These are phyloP conservation scores for Candolleomyces efflorescens DNA, from an alignment of 768 basidiomycete genomes.

Conservation along the genomic window DNA sequence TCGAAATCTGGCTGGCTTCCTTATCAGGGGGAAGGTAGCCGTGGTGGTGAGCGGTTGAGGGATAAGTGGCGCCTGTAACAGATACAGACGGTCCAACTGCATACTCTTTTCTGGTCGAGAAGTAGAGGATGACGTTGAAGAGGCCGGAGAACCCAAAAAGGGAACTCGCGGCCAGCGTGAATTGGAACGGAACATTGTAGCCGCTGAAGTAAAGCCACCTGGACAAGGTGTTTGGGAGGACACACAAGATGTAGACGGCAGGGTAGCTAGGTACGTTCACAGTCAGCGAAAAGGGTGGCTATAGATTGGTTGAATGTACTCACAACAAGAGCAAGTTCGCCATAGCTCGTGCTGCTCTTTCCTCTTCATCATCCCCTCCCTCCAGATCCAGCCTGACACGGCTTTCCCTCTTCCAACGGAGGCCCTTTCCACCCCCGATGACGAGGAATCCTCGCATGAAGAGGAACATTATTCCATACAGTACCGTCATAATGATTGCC, in stretches of 20 bases:
- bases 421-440: conserved; percentile 22
- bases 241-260: conserved; percentile 34
- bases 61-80: too few species aligned
- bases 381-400: neutral
- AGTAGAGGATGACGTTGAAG: conserved; percentile 38
- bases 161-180: conserved; percentile 34
- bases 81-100: conserved; percentile 13
- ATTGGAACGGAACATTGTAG: conserved; percentile 25
- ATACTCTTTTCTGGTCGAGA: conserved; percentile 22
- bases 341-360: conserved; percentile 21
- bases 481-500: conserved; percentile 34
- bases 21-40: too few species aligned
- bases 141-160: conserved; percentile 42
- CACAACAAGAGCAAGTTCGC: conserved; percentile 46
- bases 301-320: conserved; percentile 14
- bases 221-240: conserved; percentile 38
- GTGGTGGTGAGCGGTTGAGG: too few species aligned
- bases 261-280: conserved; percentile 33
- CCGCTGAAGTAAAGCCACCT: conserved; percentile 34
- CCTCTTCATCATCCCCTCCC: conserved; percentile 21
- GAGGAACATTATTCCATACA: conserved; percentile 43
- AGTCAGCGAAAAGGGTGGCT: too few species aligned
- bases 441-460: conserved; percentile 34
- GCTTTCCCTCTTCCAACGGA: conserved; percentile 11
- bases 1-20: too few species aligned